phyloP scores from a whole-genome alignment of 108 stramenopile species.

The Skeletonema costatum region DNA sequence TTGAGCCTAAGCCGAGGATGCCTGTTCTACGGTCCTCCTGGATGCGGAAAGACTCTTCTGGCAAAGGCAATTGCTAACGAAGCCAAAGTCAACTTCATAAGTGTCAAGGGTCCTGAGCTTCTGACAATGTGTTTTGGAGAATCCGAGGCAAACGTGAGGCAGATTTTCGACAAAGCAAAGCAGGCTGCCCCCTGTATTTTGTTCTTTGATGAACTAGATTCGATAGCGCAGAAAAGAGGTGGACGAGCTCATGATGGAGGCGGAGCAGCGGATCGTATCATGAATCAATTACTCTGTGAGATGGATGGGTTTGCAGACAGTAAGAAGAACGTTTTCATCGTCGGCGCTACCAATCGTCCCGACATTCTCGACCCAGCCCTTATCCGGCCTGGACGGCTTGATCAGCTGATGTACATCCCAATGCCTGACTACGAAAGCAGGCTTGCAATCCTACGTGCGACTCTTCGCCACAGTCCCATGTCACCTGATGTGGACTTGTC shows the following conservation, averaged over 20 bases:
- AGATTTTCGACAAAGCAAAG: slow-evolving; percentile 87
- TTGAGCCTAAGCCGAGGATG: slow-evolving; percentile 90
- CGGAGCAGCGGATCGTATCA: slow-evolving; percentile 94
- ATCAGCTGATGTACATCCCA: slow-evolving; percentile 91
- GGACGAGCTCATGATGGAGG: slow-evolving; percentile 70
- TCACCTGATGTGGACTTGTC: slow-evolving; percentile 79
- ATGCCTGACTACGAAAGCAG: slow-evolving; percentile 89
- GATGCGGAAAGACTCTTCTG: slow-evolving; percentile 90
- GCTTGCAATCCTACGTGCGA: slow-evolving; percentile 89
- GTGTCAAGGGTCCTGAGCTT: slow-evolving; percentile 94
- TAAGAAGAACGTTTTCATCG: slow-evolving; percentile 85
- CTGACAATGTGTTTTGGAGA: slow-evolving; percentile 97
- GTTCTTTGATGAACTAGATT: slow-evolving; percentile 98
- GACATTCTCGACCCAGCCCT: slow-evolving; percentile 92
- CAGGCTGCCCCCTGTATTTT: slow-evolving; percentile 89
- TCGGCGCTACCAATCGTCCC: slow-evolving; percentile 93
- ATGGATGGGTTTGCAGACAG: slow-evolving; percentile 94
- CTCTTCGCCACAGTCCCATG: slow-evolving; percentile 86
- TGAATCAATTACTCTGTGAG: slow-evolving; percentile 97
- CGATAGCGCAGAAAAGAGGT: slow-evolving; percentile 90
- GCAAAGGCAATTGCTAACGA: slow-evolving; percentile 98
- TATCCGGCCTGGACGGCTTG: slow-evolving; percentile 91
- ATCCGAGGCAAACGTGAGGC: slow-evolving; percentile 92
- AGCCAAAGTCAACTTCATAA: slow-evolving; percentile 96
- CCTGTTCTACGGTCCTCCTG: slow-evolving; percentile 94